These are phyloP conservation scores for Penicillium odoratum DNA, from an alignment of 495 filamentous ascomycete species.

Conservation along the genomic window DNA sequence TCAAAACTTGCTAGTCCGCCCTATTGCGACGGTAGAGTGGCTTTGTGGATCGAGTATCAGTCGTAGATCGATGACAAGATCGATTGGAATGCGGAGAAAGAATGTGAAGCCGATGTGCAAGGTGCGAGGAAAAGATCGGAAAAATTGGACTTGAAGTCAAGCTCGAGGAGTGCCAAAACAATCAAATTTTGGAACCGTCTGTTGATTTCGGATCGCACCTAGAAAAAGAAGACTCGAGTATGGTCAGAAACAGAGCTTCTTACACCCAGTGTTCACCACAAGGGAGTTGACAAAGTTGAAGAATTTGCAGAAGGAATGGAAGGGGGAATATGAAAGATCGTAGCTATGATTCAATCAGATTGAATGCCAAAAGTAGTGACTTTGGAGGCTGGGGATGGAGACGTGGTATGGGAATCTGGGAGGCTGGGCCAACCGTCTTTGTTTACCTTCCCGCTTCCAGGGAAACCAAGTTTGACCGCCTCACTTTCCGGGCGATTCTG, in stretches of 20 bases:
- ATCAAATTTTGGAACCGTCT: slow-evolving; percentile 7
- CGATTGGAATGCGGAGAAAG: slow-evolving; percentile 34
- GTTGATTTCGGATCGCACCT: slow-evolving; percentile 26
- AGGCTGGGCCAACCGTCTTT: slow-evolving; percentile 51
- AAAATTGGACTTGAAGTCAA: slow-evolving; percentile 11
- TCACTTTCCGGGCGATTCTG: slow-evolving; percentile 19
- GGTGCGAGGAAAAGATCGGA: slow-evolving; percentile 12
- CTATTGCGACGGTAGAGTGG: not conserved
- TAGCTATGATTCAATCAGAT: slow-evolving; percentile 27
- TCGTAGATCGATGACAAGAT: slow-evolving; percentile 17
- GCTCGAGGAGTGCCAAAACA: slow-evolving; percentile 6
- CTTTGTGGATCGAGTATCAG: slow-evolving; percentile 1
- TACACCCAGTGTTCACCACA: slow-evolving; percentile 12
- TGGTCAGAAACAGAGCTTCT: slow-evolving; percentile 22
- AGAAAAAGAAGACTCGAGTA: slow-evolving; percentile 18
- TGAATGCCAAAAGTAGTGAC: slow-evolving; percentile 24
- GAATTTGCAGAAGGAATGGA: slow-evolving; percentile 35
- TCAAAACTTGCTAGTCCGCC: slow-evolving; percentile 11
- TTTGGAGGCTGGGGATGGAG: slow-evolving; percentile 40
- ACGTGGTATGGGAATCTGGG: slow-evolving; percentile 33
- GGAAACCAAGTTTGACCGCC: slow-evolving; percentile 41
- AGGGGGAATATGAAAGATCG: slow-evolving; percentile 31
- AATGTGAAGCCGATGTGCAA: slow-evolving; percentile 16
- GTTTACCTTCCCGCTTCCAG: slow-evolving; percentile 45
- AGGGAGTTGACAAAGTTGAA: slow-evolving; percentile 23